A percentile compares a stretch with the other conserved stretches of the same genome.
phyloP scores from a whole-genome alignment of 208 protist genomes.

The Acanthamoeba culbertsoni region DNA sequence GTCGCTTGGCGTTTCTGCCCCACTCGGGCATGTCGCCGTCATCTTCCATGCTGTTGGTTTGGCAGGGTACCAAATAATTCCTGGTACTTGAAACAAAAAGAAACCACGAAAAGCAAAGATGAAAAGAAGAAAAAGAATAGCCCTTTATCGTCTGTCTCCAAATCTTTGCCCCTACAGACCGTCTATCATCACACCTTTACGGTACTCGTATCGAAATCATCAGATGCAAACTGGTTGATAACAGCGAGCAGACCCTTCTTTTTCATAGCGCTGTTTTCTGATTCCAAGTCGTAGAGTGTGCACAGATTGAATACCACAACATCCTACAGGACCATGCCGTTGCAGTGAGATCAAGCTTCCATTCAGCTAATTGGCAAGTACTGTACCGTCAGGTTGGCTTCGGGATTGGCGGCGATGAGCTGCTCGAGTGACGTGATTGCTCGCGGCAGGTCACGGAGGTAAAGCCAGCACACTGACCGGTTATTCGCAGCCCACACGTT shows the following conservation, averaged over 20 bases:
- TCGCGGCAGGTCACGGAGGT: not conserved
- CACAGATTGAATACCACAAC: constrained; percentile 53
- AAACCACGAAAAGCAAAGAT: not conserved
- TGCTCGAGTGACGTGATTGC: constrained; percentile 3
- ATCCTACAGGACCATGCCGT: not conserved
- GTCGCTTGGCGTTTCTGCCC: not conserved
- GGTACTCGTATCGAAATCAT: constrained; percentile 3
- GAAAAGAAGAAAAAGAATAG: not conserved
- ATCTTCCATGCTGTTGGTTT: not conserved
- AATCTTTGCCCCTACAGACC: no score
- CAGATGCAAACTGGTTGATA: constrained; percentile 10
- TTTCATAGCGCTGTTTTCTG: not conserved
- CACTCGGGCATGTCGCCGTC: not conserved
- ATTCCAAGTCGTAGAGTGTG: constrained; percentile 40
- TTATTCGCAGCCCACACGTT: constrained; percentile 48
- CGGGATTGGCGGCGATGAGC: not conserved
- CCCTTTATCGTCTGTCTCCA: no score
- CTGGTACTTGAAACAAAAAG: not conserved
- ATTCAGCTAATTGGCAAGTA: not conserved
- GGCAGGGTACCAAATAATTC: not conserved
- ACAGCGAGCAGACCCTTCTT: constrained; percentile 34
- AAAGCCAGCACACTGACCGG: constrained; percentile 22
- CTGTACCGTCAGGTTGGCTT: not conserved
- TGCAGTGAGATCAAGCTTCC: not conserved
- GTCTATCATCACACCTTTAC: not conserved